phyloP scores from a whole-genome alignment of 345 rosid species.

The Pugionium cornutum region DNA sequence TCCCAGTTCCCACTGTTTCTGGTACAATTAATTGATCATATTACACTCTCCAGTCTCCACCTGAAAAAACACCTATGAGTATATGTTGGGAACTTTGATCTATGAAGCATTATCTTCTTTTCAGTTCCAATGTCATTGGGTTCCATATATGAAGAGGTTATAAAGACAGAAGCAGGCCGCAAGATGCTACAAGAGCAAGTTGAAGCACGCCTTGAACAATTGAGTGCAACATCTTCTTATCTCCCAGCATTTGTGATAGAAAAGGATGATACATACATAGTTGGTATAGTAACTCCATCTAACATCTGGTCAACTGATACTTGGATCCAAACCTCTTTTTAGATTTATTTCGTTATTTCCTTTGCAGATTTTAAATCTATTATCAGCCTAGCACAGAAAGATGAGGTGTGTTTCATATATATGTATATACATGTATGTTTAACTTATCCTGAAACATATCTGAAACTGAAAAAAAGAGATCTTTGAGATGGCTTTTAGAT shows the following conservation, averaged over 20 bases:
- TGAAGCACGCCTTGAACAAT: slow-evolving; percentile 55
- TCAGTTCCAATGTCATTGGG: slow-evolving; percentile 66
- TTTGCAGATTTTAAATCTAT: slow-evolving; percentile 68
- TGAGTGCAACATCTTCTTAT: slow-evolving; percentile 47
- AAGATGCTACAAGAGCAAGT: slow-evolving; percentile 71
- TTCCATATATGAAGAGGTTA: slow-evolving; percentile 79
- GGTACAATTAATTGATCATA: slow-evolving; percentile 16
- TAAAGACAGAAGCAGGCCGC: slow-evolving; percentile 73
- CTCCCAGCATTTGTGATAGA: slow-evolving; percentile 49
- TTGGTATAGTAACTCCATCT: slow-evolving; percentile 49
- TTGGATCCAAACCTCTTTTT: slow-evolving; percentile 2
- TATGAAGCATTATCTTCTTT: slow-evolving; percentile 28
- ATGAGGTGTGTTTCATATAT: slow-evolving; percentile 57
- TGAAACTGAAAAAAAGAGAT: slow-evolving; percentile 24
- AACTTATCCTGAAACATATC: background rate
- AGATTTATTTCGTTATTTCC: background rate
- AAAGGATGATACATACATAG: slow-evolving; percentile 48
- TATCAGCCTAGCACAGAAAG: slow-evolving; percentile 66
- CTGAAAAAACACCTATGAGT: background rate
- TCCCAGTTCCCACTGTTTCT: background rate
- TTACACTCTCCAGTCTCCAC: background rate
- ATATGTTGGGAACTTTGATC: background rate
- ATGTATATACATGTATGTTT: too few relatives aligned
- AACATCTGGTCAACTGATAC: background rate
- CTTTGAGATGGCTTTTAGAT: slow-evolving; percentile 43